phyloP scores from a whole-genome alignment of 1,284 basidiomycete species.

The Neonothopanus nambi region DNA sequence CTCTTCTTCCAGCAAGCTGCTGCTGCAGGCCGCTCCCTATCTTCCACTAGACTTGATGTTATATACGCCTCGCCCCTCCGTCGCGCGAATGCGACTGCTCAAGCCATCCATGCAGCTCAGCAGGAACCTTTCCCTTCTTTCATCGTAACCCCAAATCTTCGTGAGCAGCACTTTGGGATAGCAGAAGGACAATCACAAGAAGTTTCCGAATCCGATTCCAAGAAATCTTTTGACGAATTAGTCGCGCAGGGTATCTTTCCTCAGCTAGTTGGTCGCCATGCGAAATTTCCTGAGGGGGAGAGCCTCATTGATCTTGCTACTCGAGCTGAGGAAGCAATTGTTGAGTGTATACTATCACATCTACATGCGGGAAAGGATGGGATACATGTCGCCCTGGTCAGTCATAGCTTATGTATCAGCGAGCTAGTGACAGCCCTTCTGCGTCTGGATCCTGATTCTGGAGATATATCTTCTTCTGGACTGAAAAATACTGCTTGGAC shows the following conservation, averaged over 20 bases:
- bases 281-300: conserved; percentile 70
- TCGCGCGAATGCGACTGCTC: conserved; percentile 69
- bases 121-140: conserved; percentile 52
- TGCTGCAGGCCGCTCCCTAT: conserved; percentile 64
- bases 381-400: conserved; percentile 64
- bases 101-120: conserved; percentile 55
- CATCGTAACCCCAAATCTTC: conserved; percentile 47
- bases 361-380: conserved; percentile 36
- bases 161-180: conserved; percentile 67
- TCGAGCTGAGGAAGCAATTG: conserved; percentile 56
- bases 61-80: conserved; percentile 78
- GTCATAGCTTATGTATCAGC: conserved; percentile 74
- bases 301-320: conserved; percentile 61
- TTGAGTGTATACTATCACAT: conserved; percentile 60
- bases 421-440: conserved; percentile 57
- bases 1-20: conserved; percentile 63
- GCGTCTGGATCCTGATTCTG: conserved; percentile 43
- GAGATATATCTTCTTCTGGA: conserved; percentile 45
- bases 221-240: conserved; percentile 41
- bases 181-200: conserved; percentile 69
- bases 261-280: conserved; percentile 44
- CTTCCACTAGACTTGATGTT: conserved; percentile 52
- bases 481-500: conserved; percentile 68
- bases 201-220: conserved; percentile 32
- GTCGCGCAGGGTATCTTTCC: conserved; percentile 51